Conservation (phyloP, 805 yeast genomes). For the Brettanomyces sp. region DNA sequence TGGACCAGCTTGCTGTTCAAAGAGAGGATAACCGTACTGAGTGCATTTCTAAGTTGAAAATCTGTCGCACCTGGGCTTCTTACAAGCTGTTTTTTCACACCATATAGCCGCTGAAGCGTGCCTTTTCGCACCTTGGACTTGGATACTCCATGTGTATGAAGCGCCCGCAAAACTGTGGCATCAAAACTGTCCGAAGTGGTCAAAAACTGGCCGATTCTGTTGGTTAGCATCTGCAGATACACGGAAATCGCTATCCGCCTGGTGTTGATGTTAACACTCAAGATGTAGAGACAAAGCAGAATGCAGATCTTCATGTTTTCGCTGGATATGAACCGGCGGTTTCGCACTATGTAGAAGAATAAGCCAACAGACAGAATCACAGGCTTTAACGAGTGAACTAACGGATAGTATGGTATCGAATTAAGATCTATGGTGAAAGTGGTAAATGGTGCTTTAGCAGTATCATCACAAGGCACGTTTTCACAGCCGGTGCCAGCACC, state of each 20-base stretch:
- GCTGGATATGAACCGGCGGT: neutral
- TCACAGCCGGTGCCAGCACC: slow-evolving; percentile 5
- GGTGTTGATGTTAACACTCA: slow-evolving; percentile 10
- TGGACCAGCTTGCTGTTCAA: slow-evolving; percentile 10
- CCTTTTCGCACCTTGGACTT: too few species aligned
- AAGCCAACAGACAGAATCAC: slow-evolving; percentile 11
- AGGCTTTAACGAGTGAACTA: slow-evolving; percentile 14
- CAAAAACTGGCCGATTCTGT: slow-evolving; percentile 10
- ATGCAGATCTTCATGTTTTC: slow-evolving; percentile 7
- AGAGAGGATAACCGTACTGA: slow-evolving; percentile 13
- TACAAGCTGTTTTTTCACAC: too few species aligned
- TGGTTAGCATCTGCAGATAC: slow-evolving; percentile 11
- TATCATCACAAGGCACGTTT: neutral
- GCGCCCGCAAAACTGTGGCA: neutral
- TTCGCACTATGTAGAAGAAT: slow-evolving; percentile 9
- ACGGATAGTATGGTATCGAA: slow-evolving; percentile 10
- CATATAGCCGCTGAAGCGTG: too few species aligned
- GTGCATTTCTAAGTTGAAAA: slow-evolving; percentile 8
- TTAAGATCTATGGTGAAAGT: slow-evolving; percentile 5
- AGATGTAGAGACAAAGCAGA: slow-evolving; percentile 8
- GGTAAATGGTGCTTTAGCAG: neutral
- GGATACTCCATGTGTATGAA: too few species aligned
- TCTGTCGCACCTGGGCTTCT: slow-evolving; percentile 2
- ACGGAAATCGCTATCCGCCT: slow-evolving; percentile 11
- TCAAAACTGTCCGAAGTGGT: slow-evolving; percentile 10